Conservation (phyloP, 148 eudicot species). For the Fagopyrum esculentum region DNA sequence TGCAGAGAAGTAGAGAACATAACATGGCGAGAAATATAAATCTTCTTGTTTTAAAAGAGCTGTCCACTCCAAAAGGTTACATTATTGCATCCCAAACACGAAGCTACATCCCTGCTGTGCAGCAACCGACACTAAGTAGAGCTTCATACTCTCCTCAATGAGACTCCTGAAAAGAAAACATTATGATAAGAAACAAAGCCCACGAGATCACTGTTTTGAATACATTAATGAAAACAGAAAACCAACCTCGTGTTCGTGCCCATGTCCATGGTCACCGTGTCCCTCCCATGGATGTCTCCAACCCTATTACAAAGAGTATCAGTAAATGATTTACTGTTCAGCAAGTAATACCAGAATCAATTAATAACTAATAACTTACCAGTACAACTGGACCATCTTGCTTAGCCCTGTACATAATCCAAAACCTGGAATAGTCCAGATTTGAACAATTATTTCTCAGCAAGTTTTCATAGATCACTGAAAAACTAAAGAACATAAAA, state of each 20-base stretch:
- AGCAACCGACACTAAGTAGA: neutral
- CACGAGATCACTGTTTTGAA: neutral
- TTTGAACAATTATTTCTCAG: neutral
- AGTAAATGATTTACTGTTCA: neutral
- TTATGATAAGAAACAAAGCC: neutral
- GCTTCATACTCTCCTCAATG: conserved; percentile 12
- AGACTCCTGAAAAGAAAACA: conserved; percentile 20
- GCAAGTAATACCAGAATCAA: neutral
- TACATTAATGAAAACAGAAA: neutral
- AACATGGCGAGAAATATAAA: neutral
- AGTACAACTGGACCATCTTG: conserved; percentile 93
- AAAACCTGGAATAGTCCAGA: conserved; percentile 60
- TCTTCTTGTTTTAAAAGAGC: neutral
- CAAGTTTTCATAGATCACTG: neutral
- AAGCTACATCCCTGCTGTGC: conserved; percentile 8
- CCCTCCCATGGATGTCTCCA: conserved; percentile 99
- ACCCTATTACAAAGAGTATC: conserved; percentile 36
- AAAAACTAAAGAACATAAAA: neutral
- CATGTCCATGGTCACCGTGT: conserved; percentile 62
- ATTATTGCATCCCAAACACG: conserved; percentile 12
- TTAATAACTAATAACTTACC: conserved; percentile 38
- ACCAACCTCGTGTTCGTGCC: conserved; percentile 21
- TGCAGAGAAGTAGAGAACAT: conserved; percentile 9
- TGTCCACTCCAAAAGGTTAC: neutral
- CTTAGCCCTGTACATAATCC: conserved; percentile 94